Percentiles rank a stretch among this genome's conserved stretches.
phyloP scores from a whole-genome alignment of 345 rosid species.

The Populus euphratica region DNA sequence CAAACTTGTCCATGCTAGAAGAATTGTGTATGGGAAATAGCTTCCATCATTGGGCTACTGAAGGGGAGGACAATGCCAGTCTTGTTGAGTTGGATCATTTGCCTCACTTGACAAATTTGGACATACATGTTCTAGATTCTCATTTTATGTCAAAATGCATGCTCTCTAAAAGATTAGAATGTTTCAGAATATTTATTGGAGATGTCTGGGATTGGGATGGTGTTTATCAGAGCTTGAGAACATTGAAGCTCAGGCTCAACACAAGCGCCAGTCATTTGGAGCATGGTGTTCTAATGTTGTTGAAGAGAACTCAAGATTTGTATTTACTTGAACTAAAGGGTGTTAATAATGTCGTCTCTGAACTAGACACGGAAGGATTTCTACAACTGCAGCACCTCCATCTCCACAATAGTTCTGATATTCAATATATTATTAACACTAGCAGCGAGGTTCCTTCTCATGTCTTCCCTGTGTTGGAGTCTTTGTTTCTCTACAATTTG shows the following conservation, averaged over 20 bases:
- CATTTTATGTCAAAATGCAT: not conserved
- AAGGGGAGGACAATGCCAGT: slow-evolving; percentile 9
- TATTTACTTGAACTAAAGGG: not conserved
- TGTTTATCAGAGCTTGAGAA: not conserved
- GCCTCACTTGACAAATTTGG: slow-evolving; percentile 9
- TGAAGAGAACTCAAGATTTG: not conserved
- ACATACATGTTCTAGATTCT: slow-evolving; percentile 7
- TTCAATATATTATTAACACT: not conserved
- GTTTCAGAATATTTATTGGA: slow-evolving; percentile 21
- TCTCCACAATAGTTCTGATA: not conserved
- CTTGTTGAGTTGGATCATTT: slow-evolving; percentile 21
- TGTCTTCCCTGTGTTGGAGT: slow-evolving; percentile 21
- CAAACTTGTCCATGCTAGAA: slow-evolving; percentile 26
- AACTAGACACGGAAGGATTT: slow-evolving; percentile 3
- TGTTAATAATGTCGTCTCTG: not conserved
- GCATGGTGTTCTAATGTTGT: not conserved
- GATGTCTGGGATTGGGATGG: slow-evolving; percentile 1
- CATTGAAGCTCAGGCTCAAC: slow-evolving; percentile 12
- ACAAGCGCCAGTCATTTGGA: not conserved
- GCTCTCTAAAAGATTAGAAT: not conserved
- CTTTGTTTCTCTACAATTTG: slow-evolving; percentile 11
- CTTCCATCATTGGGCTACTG: slow-evolving; percentile 21
- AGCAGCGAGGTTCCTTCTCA: not conserved
- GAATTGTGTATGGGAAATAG: slow-evolving; percentile 18
- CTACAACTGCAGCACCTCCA: not conserved